A percentile compares a stretch with the other conserved stretches of the same genome.
Evolutionary conservation across 1,284 basidiomycete genomes (phyloP).

Genomic region (Somion occarium): DNA sequence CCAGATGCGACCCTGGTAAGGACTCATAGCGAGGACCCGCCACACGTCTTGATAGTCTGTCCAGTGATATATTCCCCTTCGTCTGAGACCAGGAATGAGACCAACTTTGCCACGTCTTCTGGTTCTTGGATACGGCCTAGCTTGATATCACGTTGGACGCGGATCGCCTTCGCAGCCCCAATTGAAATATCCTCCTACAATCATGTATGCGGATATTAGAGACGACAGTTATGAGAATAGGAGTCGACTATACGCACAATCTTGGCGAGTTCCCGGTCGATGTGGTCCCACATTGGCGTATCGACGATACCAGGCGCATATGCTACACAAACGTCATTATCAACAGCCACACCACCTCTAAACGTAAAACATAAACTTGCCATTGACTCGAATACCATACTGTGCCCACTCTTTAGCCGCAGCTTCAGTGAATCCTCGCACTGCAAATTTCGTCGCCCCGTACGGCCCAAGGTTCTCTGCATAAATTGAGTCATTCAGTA

Average conservation of each 20-base stretch:
- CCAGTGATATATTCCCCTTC: constrained; percentile 39
- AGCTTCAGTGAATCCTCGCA: constrained; percentile 33
- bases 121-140: constrained; percentile 31
- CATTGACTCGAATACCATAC: constrained; percentile 30
- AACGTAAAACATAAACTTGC: constrained; percentile 11
- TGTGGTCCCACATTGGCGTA: constrained; percentile 34
- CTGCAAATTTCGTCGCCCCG: constrained; percentile 38
- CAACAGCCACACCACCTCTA: too few species aligned
- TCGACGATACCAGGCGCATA: constrained; percentile 33
- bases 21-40: constrained; percentile 28
- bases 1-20: too few species aligned
- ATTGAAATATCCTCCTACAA: constrained; percentile 24
- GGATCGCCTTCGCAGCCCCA: constrained; percentile 27
- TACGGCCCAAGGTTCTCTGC: constrained; percentile 30
- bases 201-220: not conserved
- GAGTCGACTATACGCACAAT: constrained; percentile 19
- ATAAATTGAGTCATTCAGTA: constrained; percentile 5
- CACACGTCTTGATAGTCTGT: constrained; percentile 32
- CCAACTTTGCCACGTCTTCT: constrained; percentile 38
- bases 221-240: not conserved
- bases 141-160: constrained; percentile 28
- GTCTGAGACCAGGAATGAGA: constrained; percentile 37
- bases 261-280: constrained; percentile 28
- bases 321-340: constrained; percentile 14
- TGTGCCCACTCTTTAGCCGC: constrained; percentile 33